Base-by-base conservation (phyloP, 305 asterid species). In the Rubia peregrina region DNA sequence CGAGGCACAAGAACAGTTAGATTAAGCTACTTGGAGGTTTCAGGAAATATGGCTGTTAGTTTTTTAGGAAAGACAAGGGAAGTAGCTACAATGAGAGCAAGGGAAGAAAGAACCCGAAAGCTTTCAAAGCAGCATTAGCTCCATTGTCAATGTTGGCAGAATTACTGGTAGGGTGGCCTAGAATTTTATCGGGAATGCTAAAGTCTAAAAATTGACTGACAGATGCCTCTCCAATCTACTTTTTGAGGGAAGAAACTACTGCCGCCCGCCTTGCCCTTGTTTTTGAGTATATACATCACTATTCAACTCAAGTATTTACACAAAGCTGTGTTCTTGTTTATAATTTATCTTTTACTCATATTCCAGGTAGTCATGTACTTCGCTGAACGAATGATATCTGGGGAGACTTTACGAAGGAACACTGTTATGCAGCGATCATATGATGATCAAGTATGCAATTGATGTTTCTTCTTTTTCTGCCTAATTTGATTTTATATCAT, bases 371-470 rank as follows among this genome's bases (percentile, higher is more conserved):
- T 87, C 79, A 72, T 79, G 40, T 90, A 87, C 81, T 93, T 93
- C 77, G 78, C 91, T 66, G 91, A 84, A 83, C 86, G 97, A 83
- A 83, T 93, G 94, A 89, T 93, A 83, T 87, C 96, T 19, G 84
- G 77, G 76, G 97, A 93, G 82, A 93, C 98, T 69, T 74, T 93
- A 71, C 83, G 74, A 64, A 85, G 98, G 81, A 93, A 93, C 82
- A 83, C 71, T 57, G 95, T 93, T 68, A 86, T 90, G 98, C 96
- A 89, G 88, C 83, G 75, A 84, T 82, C 83, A 81, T 51, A 46
- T 0, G 85, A 84, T 43, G 77, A 85, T 81, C 89, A 86, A 93
- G 98, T 93, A 76, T 66, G 55, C 55, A 40, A 60, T 36, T 70
- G 17, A 30, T 40, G 71, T 68, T 26, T 65, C 22, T 66, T 70